Percentiles rank a stretch among this genome's conserved stretches.
Conservation (phyloP, 768 basidiomycete genomes). For the button mushroom (Agaricus bisporus) region DNA sequence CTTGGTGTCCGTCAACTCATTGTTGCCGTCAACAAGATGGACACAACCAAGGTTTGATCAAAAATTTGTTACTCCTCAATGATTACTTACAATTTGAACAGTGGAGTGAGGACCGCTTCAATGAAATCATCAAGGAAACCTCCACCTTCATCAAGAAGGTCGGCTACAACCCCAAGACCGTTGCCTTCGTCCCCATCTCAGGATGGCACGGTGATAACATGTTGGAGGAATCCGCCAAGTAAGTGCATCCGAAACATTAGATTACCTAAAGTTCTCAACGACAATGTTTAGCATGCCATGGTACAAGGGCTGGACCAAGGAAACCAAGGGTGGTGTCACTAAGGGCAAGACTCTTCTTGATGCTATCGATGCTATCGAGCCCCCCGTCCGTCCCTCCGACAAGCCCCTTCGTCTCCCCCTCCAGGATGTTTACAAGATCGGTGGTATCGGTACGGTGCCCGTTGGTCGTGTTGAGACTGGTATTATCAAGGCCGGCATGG, state of each 20-base stretch:
- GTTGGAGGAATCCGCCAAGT: constrained; percentile 98
- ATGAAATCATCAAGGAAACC: constrained; percentile 98
- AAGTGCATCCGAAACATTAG: constrained; percentile 21
- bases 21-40: constrained; percentile 99
- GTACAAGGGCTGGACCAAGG: constrained; percentile 99
- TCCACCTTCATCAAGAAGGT: constrained; percentile 99
- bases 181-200: constrained; percentile 99
- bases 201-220: constrained; percentile 99
- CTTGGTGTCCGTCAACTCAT: constrained; percentile 99
- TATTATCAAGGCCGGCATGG: constrained; percentile 99
- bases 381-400: constrained; percentile 93
- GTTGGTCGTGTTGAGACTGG: constrained; percentile 99
- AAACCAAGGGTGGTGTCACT: constrained; percentile 84
- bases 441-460: constrained; percentile 99
- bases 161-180: constrained; percentile 98
- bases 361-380: constrained; percentile 99
- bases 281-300: constrained; percentile 76
- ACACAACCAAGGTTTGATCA: constrained; percentile 83
- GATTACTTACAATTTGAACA: constrained; percentile 25
- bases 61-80: background rate
- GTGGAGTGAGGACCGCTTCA: constrained; percentile 99
- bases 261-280: constrained; percentile 13
- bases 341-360: constrained; percentile 99
- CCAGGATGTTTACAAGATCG: constrained; percentile 99
- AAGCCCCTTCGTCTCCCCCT: constrained; percentile 99